phyloP scores from a whole-genome alignment of 176 grass and related monocot species.

The Otatea glauca region DNA sequence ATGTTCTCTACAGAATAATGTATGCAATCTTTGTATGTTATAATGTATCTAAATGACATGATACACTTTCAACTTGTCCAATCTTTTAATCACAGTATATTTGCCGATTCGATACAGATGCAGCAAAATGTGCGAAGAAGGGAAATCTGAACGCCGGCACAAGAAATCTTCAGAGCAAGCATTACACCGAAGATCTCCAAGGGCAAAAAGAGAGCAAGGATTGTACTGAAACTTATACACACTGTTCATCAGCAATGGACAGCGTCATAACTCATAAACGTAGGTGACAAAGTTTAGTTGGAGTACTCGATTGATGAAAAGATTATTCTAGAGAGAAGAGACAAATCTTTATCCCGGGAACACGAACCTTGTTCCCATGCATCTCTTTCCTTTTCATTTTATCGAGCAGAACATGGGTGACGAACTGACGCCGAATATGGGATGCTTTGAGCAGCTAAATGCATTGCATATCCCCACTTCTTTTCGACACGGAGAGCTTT shows the following conservation, averaged over 20 bases:
- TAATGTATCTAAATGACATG: not conserved
- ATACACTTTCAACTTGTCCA: not conserved
- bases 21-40: not conserved
- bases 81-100: not conserved
- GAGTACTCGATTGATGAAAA: not conserved
- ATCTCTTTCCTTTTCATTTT: not conserved
- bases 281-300: slow-evolving; percentile 20
- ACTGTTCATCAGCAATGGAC: not conserved
- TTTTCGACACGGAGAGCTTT: slow-evolving; percentile 29
- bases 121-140: not conserved
- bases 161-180: not conserved
- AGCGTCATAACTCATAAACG: not conserved
- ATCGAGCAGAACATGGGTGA: slow-evolving; percentile 56
- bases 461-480: slow-evolving; percentile 29
- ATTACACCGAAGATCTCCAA: not conserved
- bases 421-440: slow-evolving; percentile 12
- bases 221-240: not conserved
- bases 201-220: not conserved
- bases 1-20: not conserved
- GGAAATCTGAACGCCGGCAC: not conserved
- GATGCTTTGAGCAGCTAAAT: slow-evolving; percentile 44
- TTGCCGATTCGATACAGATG: not conserved
- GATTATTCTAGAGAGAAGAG: slow-evolving; percentile 33
- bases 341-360: slow-evolving; percentile 44
- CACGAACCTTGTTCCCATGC: slow-evolving; percentile 33